Evolutionary conservation across 2,329 filamentous ascomycete species (phyloP), one percentile per base, ranked within the genome.

Genomic region (Botrytis pseudocinerea): DNA sequence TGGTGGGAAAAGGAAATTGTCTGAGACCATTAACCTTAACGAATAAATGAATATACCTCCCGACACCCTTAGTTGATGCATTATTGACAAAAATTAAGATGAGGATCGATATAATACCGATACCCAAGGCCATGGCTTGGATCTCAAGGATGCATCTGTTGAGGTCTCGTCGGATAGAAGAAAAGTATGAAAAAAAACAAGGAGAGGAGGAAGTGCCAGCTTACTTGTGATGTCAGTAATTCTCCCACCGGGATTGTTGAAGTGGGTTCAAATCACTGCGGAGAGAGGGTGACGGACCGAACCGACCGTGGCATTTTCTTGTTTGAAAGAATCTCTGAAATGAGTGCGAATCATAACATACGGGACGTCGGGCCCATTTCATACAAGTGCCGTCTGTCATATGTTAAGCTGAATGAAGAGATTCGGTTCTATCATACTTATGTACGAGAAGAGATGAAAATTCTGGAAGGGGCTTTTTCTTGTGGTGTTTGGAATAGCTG

Each of bases 221-320:
- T 18, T 38, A 28, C 25, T 69, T 42, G 65, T 28, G 32, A 69
- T 57, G n/a, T 48, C 14, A 51, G 12, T 22, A 57, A 42, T 32
- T 22, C 9, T 42, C 48, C n/a, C 48, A 42, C 18, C 16, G n/a
- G n/a, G 12, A 3, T 32, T 68, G 65, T 38, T 42, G 22, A 12
- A n/a, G 28, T 46, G 68, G 40, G 38, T 35, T 54, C n/a, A 61
- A 46, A 70, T 38, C 54, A 60, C 25, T 35, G 22, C 40, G 40
- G 54, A 61, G 8, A 25, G 68, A 61, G n/a, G 57, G 28, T 60
- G 54, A 35, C 68, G 68, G 68, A 70, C 68, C 68, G 68, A 61
- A 38, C 54, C 68, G 68, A 62, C 40, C 68, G 68, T 61, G n/a
- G 65, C 35, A 57, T 57, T 12, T 18, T 57, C 48, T 42, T 20